phyloP scores from a whole-genome alignment of 148 eudicot species.

The Tetragonia tetragonoides region DNA sequence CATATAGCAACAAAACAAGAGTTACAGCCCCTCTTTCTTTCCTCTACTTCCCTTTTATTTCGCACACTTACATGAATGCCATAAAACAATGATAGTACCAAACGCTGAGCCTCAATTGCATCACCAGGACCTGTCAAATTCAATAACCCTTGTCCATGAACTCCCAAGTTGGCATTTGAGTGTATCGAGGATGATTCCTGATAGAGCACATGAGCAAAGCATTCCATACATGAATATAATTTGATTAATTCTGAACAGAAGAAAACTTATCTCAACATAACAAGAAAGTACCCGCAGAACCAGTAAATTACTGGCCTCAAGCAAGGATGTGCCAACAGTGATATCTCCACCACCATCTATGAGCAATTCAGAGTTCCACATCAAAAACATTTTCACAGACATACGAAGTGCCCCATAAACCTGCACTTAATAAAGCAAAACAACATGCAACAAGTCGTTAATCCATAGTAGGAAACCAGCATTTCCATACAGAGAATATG shows the following conservation, averaged over 20 bases:
- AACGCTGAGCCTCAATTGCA: slow-evolving; percentile 87
- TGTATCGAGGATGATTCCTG: slow-evolving; percentile 88
- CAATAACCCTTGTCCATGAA: slow-evolving; percentile 93
- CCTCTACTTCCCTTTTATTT: too few species aligned
- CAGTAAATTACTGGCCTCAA: slow-evolving; percentile 83
- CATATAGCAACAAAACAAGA: too few species aligned
- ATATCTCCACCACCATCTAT: slow-evolving; percentile 87
- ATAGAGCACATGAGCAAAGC: slow-evolving; percentile 14
- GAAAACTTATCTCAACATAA: background rate
- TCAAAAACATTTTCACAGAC: slow-evolving; percentile 95
- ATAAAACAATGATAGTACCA: slow-evolving; percentile 85
- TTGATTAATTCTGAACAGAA: background rate
- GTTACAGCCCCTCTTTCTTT: too few species aligned
- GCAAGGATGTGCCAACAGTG: slow-evolving; percentile 72
- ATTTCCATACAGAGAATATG: background rate
- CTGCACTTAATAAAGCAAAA: slow-evolving; percentile 48
- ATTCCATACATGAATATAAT: slow-evolving; percentile 10
- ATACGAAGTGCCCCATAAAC: slow-evolving; percentile 98
- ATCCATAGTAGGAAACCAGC: background rate
- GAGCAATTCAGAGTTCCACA: slow-evolving; percentile 92
- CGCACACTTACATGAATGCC: slow-evolving; percentile 79
- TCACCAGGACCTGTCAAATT: slow-evolving; percentile 95
- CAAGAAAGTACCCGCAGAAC: slow-evolving; percentile 42
- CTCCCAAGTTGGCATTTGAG: slow-evolving; percentile 91
- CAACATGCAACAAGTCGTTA: slow-evolving; percentile 1